phyloP scores from a whole-genome alignment of 345 rosid genomes.

The Eucalyptus pauciflora region DNA sequence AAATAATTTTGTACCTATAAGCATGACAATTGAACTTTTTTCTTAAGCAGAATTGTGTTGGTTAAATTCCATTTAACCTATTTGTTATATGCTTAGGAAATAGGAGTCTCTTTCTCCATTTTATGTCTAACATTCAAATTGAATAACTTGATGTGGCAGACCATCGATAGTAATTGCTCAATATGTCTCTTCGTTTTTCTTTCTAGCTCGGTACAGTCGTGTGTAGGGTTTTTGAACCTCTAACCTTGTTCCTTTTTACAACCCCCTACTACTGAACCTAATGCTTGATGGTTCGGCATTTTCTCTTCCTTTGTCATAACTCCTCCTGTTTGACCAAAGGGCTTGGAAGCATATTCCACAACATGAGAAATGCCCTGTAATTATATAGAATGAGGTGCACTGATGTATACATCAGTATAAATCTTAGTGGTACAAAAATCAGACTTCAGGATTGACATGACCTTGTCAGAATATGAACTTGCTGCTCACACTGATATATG shows the following conservation, averaged over 20 bases:
- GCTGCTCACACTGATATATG: not conserved
- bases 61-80: not conserved
- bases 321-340: not conserved
- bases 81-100: not conserved
- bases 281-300: not conserved
- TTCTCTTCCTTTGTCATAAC: not conserved
- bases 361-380: not conserved
- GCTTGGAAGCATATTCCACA: not conserved
- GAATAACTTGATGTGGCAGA: not conserved
- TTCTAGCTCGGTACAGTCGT: not conserved
- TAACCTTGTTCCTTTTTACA: not conserved
- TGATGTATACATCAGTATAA: not conserved
- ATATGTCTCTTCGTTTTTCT: not conserved
- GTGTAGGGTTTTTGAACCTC: not conserved
- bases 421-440: not conserved
- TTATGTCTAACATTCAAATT: not conserved
- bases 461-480: not conserved
- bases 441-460: not conserved
- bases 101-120: not conserved
- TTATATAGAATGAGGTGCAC: not conserved
- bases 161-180: not conserved
- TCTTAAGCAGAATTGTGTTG: not conserved
- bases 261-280: not conserved
- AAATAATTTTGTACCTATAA: not conserved
- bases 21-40: not conserved